These are phyloP conservation scores for Suillus variegatus DNA, from an alignment of 768 basidiomycete genomes.

Conservation along the genomic window DNA sequence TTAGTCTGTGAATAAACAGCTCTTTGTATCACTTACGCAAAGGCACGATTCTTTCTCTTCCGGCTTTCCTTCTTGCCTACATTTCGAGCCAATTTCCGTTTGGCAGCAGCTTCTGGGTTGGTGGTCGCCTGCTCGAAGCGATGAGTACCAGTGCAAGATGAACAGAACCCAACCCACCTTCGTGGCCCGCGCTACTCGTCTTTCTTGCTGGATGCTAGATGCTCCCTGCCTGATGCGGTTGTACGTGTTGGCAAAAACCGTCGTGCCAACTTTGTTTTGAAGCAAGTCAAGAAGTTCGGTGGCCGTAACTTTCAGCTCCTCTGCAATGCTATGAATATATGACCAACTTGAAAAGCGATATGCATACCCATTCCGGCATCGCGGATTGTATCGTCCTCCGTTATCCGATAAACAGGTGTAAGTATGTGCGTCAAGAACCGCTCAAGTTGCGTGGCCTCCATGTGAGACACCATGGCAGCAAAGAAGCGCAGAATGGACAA, in stretches of 20 bases:
- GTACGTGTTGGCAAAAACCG: conserved; percentile 78
- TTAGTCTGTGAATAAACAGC: background rate
- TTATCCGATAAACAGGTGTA: conserved; percentile 82
- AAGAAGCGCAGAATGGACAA: conserved; percentile 87
- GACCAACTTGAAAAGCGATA: background rate
- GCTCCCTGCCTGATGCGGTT: conserved; percentile 77
- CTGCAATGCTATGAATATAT: conserved; percentile 39
- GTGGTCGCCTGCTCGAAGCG: conserved; percentile 52
- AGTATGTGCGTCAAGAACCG: conserved; percentile 82
- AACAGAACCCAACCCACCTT: conserved; percentile 36
- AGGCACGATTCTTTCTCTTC: conserved; percentile 69
- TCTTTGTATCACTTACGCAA: conserved; percentile 50
- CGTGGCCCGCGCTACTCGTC: conserved; percentile 61
- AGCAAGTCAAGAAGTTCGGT: conserved; percentile 86
- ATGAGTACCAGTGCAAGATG: background rate
- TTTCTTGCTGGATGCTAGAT: conserved; percentile 64
- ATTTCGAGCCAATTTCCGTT: conserved; percentile 71
- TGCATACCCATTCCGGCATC: conserved; percentile 76
- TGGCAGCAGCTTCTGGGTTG: conserved; percentile 77
- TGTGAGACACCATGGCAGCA: conserved; percentile 81
- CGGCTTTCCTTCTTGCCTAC: conserved; percentile 80
- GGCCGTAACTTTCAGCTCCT: conserved; percentile 79
- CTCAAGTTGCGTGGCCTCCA: conserved; percentile 61
- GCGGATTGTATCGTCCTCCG: conserved; percentile 82
- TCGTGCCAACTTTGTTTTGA: conserved; percentile 85